Percentiles rank a stretch among this genome's conserved stretches.
Conservation (phyloP, 2,329 filamentous ascomycete species). For the Talaromyces sp. region DNA sequence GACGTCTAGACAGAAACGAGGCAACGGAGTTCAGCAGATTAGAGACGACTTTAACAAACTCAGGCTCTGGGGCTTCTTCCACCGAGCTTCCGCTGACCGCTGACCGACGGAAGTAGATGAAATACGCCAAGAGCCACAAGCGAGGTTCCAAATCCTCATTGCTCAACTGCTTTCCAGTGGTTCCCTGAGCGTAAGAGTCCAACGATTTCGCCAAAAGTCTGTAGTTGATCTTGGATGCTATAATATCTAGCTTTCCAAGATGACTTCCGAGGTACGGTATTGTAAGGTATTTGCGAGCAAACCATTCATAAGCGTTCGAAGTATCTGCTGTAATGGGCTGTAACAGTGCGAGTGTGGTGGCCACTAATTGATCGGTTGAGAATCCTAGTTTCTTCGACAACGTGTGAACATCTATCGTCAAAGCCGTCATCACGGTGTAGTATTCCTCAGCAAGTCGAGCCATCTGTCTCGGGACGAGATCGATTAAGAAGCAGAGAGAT, state of each 20-base stretch:
- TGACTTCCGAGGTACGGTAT: slow-evolving; percentile 41
- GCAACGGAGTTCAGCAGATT: slow-evolving; percentile 57
- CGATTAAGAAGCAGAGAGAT: slow-evolving; percentile 38
- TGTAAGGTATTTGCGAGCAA: slow-evolving; percentile 48
- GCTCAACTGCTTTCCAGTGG: slow-evolving; percentile 26
- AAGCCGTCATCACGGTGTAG: slow-evolving; percentile 39
- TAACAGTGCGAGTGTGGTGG: slow-evolving; percentile 43
- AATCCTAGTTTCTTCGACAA: slow-evolving; percentile 24
- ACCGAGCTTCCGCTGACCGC: slow-evolving; percentile 40
- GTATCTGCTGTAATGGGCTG: slow-evolving; percentile 45
- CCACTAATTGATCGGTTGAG: slow-evolving; percentile 31
- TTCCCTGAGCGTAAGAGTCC: slow-evolving; percentile 31
- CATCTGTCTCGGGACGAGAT: slow-evolving; percentile 42
- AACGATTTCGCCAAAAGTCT: slow-evolving; percentile 47
- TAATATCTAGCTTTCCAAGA: slow-evolving; percentile 39
- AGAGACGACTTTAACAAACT: slow-evolving; percentile 58
- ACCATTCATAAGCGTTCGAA: slow-evolving; percentile 46
- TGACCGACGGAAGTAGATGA: slow-evolving; percentile 58
- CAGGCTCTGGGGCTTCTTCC: slow-evolving; percentile 49
- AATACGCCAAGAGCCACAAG: slow-evolving; percentile 59
- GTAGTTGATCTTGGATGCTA: slow-evolving; percentile 53
- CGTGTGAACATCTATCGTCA: slow-evolving; percentile 32
- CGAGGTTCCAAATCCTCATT: slow-evolving; percentile 42
- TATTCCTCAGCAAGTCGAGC: slow-evolving; percentile 40
- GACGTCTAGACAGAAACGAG: slow-evolving; percentile 51